Base-by-base conservation (phyloP, 2,329 filamentous ascomycete genomes). In the Colletotrichum higginsianum region DNA sequence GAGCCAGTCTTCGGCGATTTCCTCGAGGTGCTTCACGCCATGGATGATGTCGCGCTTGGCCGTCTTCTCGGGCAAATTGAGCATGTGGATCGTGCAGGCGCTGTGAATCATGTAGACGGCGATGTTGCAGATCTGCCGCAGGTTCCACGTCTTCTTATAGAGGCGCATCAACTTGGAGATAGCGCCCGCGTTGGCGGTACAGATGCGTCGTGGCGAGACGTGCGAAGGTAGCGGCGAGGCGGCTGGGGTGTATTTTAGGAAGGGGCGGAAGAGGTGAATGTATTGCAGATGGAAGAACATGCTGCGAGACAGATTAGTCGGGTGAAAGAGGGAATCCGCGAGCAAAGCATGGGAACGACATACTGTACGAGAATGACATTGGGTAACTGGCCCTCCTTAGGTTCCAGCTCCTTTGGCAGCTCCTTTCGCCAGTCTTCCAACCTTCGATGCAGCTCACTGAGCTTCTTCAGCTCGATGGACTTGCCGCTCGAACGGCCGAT, bases 261-360 rank as follows among this genome's bases (percentile, higher is more conserved):
- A 98, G 0, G 96, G 96, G 6, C 96, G 91, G 85, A 98, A 98
- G 5, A 98, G 90, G 78, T 98, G 95, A 72, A 98, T 97, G 79
- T 97, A 97, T 57, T 98, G 91, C 0, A 98, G 88, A 78, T 98
- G 95, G 81, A 96, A 98, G 82, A 98, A 98, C 95, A 98, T 98
- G 84, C 95, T 98, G 77, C 11, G 38, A 40, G 23, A 30, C 57
- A 18, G 7, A 74, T 83, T 63, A 83, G 75, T 47, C 0, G 23
- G 46, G 18, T 16, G 15, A 5, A 4, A 2, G 13, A 4, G 2
- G 8, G 4, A n/a, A 16, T 42, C 2, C 4, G 42, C 1, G 9
- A 38, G 30, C 12, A 8, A 6, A 30, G 30, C 30, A 30, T 7
- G 11, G n/a, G 35, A 4, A 55, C 67, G 8, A 89, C 95, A 89